Evolutionary conservation across 345 rosid species (phyloP).

Genomic region (Anacardium occidentale): DNA sequence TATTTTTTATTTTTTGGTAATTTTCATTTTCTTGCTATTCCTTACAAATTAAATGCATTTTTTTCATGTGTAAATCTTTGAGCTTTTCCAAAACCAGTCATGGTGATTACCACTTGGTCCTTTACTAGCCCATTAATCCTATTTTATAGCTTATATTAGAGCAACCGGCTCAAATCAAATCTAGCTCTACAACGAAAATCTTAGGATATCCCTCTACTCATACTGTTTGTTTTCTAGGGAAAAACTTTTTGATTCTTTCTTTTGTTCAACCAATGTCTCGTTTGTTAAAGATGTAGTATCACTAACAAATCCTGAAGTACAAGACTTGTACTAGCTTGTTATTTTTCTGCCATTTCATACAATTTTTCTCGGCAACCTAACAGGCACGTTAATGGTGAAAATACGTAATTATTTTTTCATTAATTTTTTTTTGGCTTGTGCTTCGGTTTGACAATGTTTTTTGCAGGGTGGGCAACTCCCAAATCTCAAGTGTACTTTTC

Average conservation of each 20-base stretch:
- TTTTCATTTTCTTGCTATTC: slow-evolving; percentile 14
- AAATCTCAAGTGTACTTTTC: slow-evolving; percentile 46
- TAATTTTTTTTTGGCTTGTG: neutral
- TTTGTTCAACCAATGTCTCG: neutral
- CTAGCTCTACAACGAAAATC: neutral
- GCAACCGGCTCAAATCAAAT: neutral
- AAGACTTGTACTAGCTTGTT: neutral
- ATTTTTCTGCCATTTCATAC: neutral
- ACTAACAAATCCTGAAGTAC: too few species aligned
- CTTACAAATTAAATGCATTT: slow-evolving; percentile 17
- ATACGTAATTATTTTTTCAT: neutral
- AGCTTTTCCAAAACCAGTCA: neutral
- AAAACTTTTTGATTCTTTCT: neutral
- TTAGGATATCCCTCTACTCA: neutral
- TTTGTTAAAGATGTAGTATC: too few species aligned
- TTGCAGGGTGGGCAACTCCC: slow-evolving; percentile 57
- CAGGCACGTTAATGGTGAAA: neutral
- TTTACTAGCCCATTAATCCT: neutral
- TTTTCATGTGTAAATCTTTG: neutral
- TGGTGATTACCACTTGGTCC: neutral
- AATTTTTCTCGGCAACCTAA: slow-evolving; percentile 14
- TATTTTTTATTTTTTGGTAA: too few species aligned
- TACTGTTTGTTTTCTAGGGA: slow-evolving; percentile 12
- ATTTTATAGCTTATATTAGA: neutral
- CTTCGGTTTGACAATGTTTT: neutral